Conservation (phyloP, 768 basidiomycete species). For the Chiua virens region DNA sequence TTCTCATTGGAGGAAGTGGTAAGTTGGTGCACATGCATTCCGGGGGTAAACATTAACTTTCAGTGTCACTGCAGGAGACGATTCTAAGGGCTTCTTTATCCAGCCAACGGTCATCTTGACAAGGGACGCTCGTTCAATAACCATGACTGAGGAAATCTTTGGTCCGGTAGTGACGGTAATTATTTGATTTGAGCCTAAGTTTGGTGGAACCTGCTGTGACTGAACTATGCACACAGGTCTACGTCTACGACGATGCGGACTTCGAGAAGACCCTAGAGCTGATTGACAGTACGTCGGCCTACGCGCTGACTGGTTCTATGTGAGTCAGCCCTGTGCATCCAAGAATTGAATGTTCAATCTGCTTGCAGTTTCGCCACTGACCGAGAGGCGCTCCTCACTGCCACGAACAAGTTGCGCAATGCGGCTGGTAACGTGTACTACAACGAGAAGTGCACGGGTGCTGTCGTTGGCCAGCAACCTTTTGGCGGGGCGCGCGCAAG, state of each 20-base stretch:
- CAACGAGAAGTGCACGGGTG: constrained; percentile 97
- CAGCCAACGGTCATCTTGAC: constrained; percentile 94
- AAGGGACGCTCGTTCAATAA: constrained; percentile 84
- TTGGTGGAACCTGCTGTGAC: background rate
- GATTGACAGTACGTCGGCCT: constrained; percentile 82
- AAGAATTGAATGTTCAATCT: constrained; percentile 8
- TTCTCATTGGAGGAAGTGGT: constrained; percentile 85
- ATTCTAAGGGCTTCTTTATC: constrained; percentile 90
- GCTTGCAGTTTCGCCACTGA: constrained; percentile 73
- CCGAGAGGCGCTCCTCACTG: constrained; percentile 74
- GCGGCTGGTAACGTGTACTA: constrained; percentile 97
- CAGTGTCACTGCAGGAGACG: constrained; percentile 54
- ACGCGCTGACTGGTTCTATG: constrained; percentile 96
- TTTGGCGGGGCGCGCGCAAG: constrained; percentile 93
- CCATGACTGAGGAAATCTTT: constrained; percentile 95
- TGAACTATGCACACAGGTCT: constrained; percentile 51
- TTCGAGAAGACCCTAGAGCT: constrained; percentile 86
- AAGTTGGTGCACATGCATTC: constrained; percentile 15
- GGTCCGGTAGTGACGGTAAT: constrained; percentile 89
- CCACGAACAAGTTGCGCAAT: constrained; percentile 83
- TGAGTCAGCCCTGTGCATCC: constrained; percentile 38
- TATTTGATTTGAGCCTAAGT: constrained; percentile 12
- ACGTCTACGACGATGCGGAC: constrained; percentile 84
- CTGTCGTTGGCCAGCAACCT: constrained; percentile 97
- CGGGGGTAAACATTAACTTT: background rate